Conservation (phyloP, 345 rosid genomes). For the Angophora floribunda region DNA sequence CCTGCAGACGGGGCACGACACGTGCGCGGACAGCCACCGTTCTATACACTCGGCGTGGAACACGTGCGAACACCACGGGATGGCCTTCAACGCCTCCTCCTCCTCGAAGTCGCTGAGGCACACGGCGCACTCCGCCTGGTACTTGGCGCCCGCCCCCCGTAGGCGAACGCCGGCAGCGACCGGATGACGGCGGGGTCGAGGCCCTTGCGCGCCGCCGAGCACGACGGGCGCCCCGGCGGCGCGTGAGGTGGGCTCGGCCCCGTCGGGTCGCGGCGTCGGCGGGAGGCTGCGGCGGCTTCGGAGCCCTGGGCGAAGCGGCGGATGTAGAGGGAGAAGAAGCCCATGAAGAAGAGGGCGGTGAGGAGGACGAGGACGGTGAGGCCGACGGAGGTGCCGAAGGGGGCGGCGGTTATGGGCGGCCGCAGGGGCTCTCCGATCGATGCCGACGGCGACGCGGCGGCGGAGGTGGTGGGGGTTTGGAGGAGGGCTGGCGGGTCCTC, state of each 20-base stretch:
- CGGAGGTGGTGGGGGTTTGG: neutral
- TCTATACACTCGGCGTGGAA: conserved; percentile 45
- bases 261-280: neutral
- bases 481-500: neutral
- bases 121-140: conserved; percentile 37
- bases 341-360: conserved; percentile 43
- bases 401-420: neutral
- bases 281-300: neutral
- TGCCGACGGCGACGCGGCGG: conserved; percentile 3
- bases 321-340: conserved; percentile 48
- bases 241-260: neutral
- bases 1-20: conserved; percentile 58
- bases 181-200: conserved; percentile 17
- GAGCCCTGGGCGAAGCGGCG: conserved; percentile 18
- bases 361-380: conserved; percentile 38
- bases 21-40: conserved; percentile 41
- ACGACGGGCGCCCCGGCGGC: neutral
- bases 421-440: neutral
- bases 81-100: conserved; percentile 26
- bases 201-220: conserved; percentile 7
- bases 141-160: conserved; percentile 22
- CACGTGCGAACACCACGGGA: conserved; percentile 40
- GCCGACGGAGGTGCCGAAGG: conserved; percentile 32
- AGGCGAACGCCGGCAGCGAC: conserved; percentile 36
- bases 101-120: conserved; percentile 58